A percentile compares a stretch with the other conserved stretches of the same genome.
Evolutionary conservation across 2,329 filamentous ascomycete genomes (phyloP).

Genomic region (Pezicula neosporulosa): DNA sequence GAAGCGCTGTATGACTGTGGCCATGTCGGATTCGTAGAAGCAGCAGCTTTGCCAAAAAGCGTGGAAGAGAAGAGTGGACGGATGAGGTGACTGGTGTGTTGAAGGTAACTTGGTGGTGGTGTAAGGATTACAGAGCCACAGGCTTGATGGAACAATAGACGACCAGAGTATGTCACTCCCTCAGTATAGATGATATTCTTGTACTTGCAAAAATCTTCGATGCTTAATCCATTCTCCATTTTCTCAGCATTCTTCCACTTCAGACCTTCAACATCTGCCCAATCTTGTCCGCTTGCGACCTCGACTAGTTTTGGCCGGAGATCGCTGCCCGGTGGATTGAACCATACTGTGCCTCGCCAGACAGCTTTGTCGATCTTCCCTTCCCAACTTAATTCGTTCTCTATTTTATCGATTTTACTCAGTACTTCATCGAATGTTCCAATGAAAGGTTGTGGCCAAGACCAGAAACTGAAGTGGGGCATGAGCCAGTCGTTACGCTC

Average conservation of each 20-base stretch:
- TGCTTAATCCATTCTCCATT: constrained; percentile 43
- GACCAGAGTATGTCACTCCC: constrained; percentile 49
- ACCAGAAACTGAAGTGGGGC: constrained; percentile 54
- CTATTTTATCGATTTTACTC: constrained; percentile 33
- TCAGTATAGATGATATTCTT: constrained; percentile 51
- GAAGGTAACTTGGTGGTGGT: constrained; percentile 44
- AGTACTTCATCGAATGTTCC: constrained; percentile 39
- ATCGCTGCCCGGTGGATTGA: constrained; percentile 30
- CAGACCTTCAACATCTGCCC: constrained; percentile 46
- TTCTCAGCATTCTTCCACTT: constrained; percentile 20
- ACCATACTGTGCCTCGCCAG: constrained; percentile 50
- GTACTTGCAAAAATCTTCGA: constrained; percentile 49
- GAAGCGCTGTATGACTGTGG: constrained; percentile 28
- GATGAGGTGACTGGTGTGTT: constrained; percentile 46
- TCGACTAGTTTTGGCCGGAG: constrained; percentile 19
- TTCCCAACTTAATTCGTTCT: constrained; percentile 24
- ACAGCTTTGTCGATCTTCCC: constrained; percentile 40
- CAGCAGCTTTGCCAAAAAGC: constrained; percentile 4
- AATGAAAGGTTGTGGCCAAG: constrained; percentile 49
- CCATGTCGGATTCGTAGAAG: constrained; percentile 32
- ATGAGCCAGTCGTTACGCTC: constrained; percentile 42
- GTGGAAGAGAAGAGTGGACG: constrained; percentile 39
- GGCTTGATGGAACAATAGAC: constrained; percentile 48
- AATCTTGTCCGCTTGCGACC: constrained; percentile 29
- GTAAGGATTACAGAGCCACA: constrained; percentile 45